Evolutionary conservation across 2,329 filamentous ascomycete species (phyloP), one percentile per base, ranked within the genome.

Genomic region (Alternaria postmessia): DNA sequence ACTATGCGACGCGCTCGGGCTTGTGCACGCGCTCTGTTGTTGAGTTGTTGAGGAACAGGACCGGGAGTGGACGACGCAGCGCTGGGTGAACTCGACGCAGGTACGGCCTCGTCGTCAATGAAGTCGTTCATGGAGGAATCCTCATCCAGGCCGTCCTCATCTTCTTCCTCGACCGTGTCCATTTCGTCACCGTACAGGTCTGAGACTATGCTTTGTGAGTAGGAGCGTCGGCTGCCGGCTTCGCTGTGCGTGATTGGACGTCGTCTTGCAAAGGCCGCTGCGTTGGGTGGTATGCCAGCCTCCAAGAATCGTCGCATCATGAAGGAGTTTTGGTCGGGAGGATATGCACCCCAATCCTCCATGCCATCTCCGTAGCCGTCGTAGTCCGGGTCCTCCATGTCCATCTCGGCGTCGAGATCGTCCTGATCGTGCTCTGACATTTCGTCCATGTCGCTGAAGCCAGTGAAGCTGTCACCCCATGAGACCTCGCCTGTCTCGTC

Each of bases 371-470:
- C 75, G 54, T 75, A 77, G 39, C 57, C 69, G 28, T 77, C 77
- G 26, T 67, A 78, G 51, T 74, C 75, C 16, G 60, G 57, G 62
- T 78, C 73, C 65, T 81, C 74, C 78, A 83, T 63, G 70, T 81
- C 75, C 75, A 82, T 59, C 62, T 78, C 75, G 30, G 68, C 69
- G 42, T 84, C 81, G 43, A 67, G 38, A 67, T 83, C 75, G 61
- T 80, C 79, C 43, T 71, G 63, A 43, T 77, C 76, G 24, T 75
- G 75, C 60, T 81, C 78, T 22, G 75, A 79, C 59, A 77, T 75
- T 18, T 81, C 79, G 56, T 81, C 79, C 62, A 81, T 79, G 54
- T 82, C 82, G 57, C 79, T 84, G 67, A 81, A 82, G 55, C 77
- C 79, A 1, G 73, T 75, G 70, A 80, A 74, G 68, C 77, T 76